Percentiles rank a stretch among this genome's conserved stretches.
phyloP scores from a whole-genome alignment of 2,329 filamentous ascomycete genomes.

The Fusarium domesticum region DNA sequence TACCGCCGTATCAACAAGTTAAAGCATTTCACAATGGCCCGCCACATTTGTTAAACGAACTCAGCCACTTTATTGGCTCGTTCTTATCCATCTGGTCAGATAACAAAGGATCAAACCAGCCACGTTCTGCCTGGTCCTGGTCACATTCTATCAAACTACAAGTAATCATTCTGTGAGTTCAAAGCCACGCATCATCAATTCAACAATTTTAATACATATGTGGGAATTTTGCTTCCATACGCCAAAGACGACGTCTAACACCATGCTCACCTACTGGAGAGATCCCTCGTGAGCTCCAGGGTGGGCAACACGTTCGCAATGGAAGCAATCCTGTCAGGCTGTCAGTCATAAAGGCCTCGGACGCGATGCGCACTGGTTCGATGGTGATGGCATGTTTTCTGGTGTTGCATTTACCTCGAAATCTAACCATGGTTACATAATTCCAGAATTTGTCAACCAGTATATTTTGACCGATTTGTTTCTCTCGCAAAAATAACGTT shows the following conservation, averaged over 20 bases:
- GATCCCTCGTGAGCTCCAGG: constrained; percentile 63
- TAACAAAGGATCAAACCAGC: no score
- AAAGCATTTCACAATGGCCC: neutral
- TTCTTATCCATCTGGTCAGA: no score
- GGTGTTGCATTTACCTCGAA: constrained; percentile 56
- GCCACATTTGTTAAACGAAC: neutral
- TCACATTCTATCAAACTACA: neutral
- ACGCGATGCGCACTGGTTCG: constrained; percentile 69
- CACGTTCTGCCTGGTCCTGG: no score
- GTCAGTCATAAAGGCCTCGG: constrained; percentile 58
- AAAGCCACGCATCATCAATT: no score
- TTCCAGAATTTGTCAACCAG: constrained; percentile 66
- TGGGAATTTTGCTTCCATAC: constrained; percentile 68
- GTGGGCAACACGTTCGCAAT: constrained; percentile 70
- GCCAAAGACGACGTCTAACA: constrained; percentile 52
- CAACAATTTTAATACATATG: constrained; percentile 46
- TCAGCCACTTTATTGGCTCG: no score
- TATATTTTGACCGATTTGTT: constrained; percentile 67
- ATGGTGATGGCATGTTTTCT: constrained; percentile 71
- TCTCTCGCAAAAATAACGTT: constrained; percentile 45
- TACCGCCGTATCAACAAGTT: neutral
- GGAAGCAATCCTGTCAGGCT: constrained; percentile 66
- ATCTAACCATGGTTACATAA: constrained; percentile 38
- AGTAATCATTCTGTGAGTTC: constrained; percentile 6
- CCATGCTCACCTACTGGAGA: constrained; percentile 54